Evolutionary conservation across 129 eudicot genomes (phyloP), one percentile per base, ranked within the genome.

Genomic region (sunflower (Helianthus annuus)): DNA sequence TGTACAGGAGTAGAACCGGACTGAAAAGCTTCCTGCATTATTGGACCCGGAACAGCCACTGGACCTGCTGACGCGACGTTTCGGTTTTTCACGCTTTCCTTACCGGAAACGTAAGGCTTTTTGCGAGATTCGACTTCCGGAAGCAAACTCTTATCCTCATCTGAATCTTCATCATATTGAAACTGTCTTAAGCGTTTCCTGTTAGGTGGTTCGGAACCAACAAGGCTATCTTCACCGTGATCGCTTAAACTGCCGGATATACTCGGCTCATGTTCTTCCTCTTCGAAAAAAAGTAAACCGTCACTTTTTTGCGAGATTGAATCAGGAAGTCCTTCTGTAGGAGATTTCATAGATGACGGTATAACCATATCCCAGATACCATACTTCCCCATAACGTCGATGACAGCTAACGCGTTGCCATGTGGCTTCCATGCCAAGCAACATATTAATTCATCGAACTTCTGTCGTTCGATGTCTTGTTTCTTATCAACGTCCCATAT

Each of bases 321-420:
- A 73, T 39, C 51, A 55, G 96, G 96, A 66, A 78, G 78, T 45
- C 85, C 97, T 80, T 95, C 99, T 32, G 99, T 95, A 38, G 99
- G 99, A 36, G 99, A 91, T 58, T 78, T 86, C 97, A 95, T 86
- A 22, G 99, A 79, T 27, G 90, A 81, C 15, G 97, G 97, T 48
- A 95, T 87, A 75, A 90, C 86, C 16, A 94, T 81, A 56, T 95
- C 99, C 99, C 99, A 95, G 39, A 95, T 87, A 62, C 99, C 99
- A 71, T 82, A 95, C 78, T 86, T 95, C 29, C 99, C 99, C 88
- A 77, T 88, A 66, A 78, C 82, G 78, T 95, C 97, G 68, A 95
- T 95, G 58, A 86, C 89, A 66, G 93, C 95, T 74, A 95, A 70
- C 2, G 99, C 94, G 81, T 95, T 95, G n/a, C 96, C 99, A 56